Conservation (phyloP, 345 rosid genomes). For the Cardamine occulta region DNA sequence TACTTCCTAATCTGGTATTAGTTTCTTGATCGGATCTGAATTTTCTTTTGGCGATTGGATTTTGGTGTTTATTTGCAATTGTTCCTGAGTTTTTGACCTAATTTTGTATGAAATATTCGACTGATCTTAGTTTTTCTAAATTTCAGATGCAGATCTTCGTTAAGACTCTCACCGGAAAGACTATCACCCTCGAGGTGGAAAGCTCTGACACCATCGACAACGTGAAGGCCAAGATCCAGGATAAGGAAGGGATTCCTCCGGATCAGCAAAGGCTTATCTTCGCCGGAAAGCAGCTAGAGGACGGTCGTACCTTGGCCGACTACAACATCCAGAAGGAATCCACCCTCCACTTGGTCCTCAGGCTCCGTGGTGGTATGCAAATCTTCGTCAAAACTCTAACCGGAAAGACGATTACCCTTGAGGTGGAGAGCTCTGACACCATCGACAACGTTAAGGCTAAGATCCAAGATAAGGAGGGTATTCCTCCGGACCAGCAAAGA, state of each 20-base stretch:
- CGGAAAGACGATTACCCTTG: constrained; percentile 48
- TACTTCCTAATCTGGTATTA: neutral
- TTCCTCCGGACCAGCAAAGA: constrained; percentile 50
- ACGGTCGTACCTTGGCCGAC: constrained; percentile 7
- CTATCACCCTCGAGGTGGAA: constrained; percentile 38
- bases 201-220: constrained; percentile 40
- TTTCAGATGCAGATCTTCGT: constrained; percentile 48
- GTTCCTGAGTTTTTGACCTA: neutral
- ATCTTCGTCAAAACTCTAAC: constrained; percentile 46
- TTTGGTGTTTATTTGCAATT: neutral
- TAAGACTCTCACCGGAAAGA: constrained; percentile 34
- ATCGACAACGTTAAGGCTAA: constrained; percentile 51
- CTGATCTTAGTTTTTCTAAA: neutral
- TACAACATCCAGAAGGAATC: constrained; percentile 35
- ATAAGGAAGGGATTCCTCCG: constrained; percentile 35
- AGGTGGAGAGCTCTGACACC: constrained; percentile 51
- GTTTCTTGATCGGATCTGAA: neutral
- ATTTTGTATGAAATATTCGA: neutral
- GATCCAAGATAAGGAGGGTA: constrained; percentile 50
- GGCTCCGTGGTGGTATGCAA: constrained; percentile 38
- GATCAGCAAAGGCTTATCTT: constrained; percentile 40
- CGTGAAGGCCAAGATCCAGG: constrained; percentile 34
- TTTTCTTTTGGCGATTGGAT: neutral
- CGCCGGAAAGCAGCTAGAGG: constrained; percentile 33
- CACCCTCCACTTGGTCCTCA: constrained; percentile 23